Percentiles rank a stretch among this genome's conserved stretches.
These are phyloP conservation scores for Ceratobasidium sp. DNA, from an alignment of 1,284 basidiomycete genomes.

Conservation along the genomic window DNA sequence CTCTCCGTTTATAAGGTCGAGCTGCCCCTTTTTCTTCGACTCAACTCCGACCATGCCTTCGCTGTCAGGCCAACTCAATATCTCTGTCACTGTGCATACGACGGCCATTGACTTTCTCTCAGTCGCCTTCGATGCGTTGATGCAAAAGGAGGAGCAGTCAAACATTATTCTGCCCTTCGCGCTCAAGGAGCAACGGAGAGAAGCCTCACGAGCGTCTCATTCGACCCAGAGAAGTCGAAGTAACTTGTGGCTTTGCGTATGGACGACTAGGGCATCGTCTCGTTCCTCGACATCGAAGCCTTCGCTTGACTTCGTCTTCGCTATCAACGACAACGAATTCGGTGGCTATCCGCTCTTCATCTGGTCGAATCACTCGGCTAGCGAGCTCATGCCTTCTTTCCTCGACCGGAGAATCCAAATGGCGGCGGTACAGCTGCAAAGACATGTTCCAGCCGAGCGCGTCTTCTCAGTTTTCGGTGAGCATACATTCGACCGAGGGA, in stretches of 20 bases:
- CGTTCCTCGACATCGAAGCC: constrained; percentile 24
- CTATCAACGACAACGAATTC: constrained; percentile 67
- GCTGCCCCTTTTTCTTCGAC: background rate
- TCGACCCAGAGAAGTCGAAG: background rate
- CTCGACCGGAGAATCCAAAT: constrained; percentile 57
- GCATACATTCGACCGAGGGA: background rate
- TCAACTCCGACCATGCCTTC: constrained; percentile 38
- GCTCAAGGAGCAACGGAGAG: constrained; percentile 54
- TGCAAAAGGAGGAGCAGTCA: constrained; percentile 60
- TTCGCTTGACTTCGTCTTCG: constrained; percentile 68
- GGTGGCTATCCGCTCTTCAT: constrained; percentile 73
- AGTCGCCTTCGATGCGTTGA: constrained; percentile 52
- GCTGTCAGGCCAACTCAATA: constrained; percentile 38
- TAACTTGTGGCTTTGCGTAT: constrained; percentile 66
- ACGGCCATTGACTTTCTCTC: constrained; percentile 61
- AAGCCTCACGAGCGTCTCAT: background rate
- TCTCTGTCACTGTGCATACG: constrained; percentile 62
- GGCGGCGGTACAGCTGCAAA: constrained; percentile 58
- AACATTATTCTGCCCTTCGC: constrained; percentile 71
- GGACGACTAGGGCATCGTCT: constrained; percentile 33
- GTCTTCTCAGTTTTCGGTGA: constrained; percentile 76
- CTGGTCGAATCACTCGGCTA: constrained; percentile 59
- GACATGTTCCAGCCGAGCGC: constrained; percentile 61
- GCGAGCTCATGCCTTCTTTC: constrained; percentile 56
- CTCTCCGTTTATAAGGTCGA: too few relatives aligned